Conservation (phyloP, 345 rosid species). For the Turnera subulata region DNA sequence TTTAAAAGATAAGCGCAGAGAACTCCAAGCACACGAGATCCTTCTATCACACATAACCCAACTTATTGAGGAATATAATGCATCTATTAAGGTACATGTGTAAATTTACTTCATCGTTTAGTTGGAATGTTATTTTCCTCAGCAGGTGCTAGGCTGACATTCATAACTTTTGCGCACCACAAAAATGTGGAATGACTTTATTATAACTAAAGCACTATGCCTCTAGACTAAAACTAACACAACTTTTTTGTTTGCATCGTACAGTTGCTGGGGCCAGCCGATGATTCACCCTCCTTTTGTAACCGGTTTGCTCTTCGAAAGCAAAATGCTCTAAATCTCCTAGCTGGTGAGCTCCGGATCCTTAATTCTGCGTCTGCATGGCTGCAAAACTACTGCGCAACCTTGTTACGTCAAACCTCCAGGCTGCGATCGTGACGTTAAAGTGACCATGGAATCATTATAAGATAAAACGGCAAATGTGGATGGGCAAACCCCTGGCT, state of each 20-base stretch:
- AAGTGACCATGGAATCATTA: too few species aligned
- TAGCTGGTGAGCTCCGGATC: constrained; percentile 63
- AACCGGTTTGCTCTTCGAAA: constrained; percentile 30
- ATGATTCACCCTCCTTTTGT: constrained; percentile 10
- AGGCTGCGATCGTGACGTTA: too few species aligned
- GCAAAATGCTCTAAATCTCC: constrained; percentile 67
- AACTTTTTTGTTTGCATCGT: constrained; percentile 7
- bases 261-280: constrained; percentile 42
- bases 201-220: too few species aligned
- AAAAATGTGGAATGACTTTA: too few species aligned
- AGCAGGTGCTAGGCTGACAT: not conserved
- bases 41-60: constrained; percentile 41
- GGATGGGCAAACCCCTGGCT: too few species aligned
- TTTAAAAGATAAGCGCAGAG: constrained; percentile 40
- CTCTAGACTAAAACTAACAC: too few species aligned
- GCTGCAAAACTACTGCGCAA: constrained; percentile 55
- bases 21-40: constrained; percentile 60
- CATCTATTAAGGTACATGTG: constrained; percentile 49
- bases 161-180: not conserved
- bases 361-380: constrained; percentile 65
- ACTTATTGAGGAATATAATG: constrained; percentile 34
- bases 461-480: too few species aligned
- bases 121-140: too few species aligned
- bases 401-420: constrained; percentile 16
- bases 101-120: not conserved